A percentile compares a stretch with the other conserved stretches of the same genome.
Evolutionary conservation across 257 asterid genomes (phyloP).

Genomic region (Paulownia fortunei): DNA sequence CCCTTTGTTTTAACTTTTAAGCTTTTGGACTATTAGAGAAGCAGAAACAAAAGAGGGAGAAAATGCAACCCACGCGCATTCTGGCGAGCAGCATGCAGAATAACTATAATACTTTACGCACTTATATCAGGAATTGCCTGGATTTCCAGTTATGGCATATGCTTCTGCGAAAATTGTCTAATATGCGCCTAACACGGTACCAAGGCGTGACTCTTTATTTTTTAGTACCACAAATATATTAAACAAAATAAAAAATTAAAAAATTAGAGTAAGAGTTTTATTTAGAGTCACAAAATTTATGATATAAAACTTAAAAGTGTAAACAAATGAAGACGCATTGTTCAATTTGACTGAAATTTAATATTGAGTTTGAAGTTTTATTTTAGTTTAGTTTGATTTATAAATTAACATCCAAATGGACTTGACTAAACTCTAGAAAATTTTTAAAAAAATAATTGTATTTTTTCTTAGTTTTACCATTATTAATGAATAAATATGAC

Average conservation of each 20-base stretch:
- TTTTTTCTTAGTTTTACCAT: too few relatives aligned
- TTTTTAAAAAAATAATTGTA: too few relatives aligned
- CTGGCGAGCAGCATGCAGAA: constrained; percentile 37
- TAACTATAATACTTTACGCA: constrained; percentile 22
- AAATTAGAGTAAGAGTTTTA: background rate
- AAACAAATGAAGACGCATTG: background rate
- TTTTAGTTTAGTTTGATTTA: background rate
- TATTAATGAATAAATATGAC: too few relatives aligned
- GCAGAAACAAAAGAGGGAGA: constrained; percentile 7
- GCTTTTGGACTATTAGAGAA: constrained; percentile 25
- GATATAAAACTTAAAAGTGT: background rate
- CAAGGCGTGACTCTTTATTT: constrained; percentile 25
- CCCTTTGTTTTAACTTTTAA: background rate
- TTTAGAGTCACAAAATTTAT: background rate
- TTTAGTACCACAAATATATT: constrained; percentile 8
- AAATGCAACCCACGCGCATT: constrained; percentile 37
- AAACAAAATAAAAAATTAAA: background rate
- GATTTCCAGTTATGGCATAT: constrained; percentile 25
- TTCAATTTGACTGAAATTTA: too few relatives aligned
- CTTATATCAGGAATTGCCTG: constrained; percentile 15
- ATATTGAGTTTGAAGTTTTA: too few relatives aligned
- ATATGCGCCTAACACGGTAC: constrained; percentile 32
- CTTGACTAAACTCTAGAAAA: too few relatives aligned
- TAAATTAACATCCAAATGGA: background rate
- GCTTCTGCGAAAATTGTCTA: constrained; percentile 29